Conservation (phyloP, 441 rosid species). For the Adansonia grandidieri region DNA sequence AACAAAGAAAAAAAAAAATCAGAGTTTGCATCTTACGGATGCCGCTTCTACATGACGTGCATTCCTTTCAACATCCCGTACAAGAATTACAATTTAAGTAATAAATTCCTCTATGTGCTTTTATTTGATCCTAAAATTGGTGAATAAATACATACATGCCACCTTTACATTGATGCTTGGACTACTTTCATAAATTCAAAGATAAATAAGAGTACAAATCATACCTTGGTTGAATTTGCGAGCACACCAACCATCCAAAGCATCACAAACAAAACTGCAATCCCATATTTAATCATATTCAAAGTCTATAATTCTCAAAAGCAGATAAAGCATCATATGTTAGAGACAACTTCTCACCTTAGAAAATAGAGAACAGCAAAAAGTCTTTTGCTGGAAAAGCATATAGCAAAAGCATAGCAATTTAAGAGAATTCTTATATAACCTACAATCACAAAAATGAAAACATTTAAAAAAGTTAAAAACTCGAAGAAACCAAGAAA, state of each 20-base stretch:
- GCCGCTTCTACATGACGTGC: not conserved
- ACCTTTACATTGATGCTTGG: not conserved
- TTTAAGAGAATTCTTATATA: conserved; percentile 82
- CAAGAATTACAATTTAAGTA: not conserved
- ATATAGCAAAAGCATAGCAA: conserved; percentile 79
- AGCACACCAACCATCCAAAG: conserved; percentile 97
- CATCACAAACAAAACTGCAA: conserved; percentile 96
- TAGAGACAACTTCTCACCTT: conserved; percentile 48
- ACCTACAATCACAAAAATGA: conserved; percentile 48
- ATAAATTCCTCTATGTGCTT: conserved; percentile 9
- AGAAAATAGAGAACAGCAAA: conserved; percentile 79
- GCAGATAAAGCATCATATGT: not conserved
- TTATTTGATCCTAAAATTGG: not conserved
- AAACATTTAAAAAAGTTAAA: not conserved
- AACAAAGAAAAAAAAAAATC: conserved; percentile 16
- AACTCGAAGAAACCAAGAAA: conserved; percentile 9
- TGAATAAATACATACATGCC: not conserved
- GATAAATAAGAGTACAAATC: conserved; percentile 1
- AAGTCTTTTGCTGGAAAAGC: conserved; percentile 80
- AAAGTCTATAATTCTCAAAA: not conserved
- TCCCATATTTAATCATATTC: conserved; percentile 28
- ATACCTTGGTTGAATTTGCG: conserved; percentile 93
- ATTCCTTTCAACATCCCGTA: not conserved
- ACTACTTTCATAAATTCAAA: not conserved
- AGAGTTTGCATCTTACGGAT: conserved; percentile 15